Conservation (phyloP, 176 grass and related monocot species). For the Typha latifolia region DNA sequence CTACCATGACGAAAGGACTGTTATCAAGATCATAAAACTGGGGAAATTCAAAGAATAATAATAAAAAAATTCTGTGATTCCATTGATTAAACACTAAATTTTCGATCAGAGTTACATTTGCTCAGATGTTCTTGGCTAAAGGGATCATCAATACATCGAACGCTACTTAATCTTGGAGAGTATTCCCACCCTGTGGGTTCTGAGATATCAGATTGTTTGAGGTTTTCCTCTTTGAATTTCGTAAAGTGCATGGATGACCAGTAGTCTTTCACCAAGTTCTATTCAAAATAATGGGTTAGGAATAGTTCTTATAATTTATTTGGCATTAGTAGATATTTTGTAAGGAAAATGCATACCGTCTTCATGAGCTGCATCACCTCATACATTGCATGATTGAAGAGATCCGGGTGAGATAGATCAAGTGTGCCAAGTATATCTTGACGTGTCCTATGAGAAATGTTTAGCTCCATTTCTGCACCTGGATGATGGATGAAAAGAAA, state of each 20-base stretch:
- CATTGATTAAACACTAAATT: too few relatives aligned
- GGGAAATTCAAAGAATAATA: too few relatives aligned
- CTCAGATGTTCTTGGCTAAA: slow-evolving; percentile 6
- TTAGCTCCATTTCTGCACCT: slow-evolving; percentile 5
- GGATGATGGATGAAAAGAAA: neutral
- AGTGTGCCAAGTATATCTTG: neutral
- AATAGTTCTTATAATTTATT: too few relatives aligned
- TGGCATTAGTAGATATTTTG: neutral
- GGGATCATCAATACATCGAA: neutral
- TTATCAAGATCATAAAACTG: too few relatives aligned
- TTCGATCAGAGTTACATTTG: neutral
- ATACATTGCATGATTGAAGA: neutral
- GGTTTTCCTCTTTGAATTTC: slow-evolving; percentile 7
- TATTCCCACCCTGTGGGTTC: neutral
- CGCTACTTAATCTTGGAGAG: neutral
- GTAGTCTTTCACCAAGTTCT: slow-evolving; percentile 3
- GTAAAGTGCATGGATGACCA: slow-evolving; percentile 1
- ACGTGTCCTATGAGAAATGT: neutral
- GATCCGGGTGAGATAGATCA: neutral
- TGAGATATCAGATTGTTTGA: neutral
- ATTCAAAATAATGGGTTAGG: neutral
- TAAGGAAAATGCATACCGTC: neutral
- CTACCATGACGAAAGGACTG: too few relatives aligned
- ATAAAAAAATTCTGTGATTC: too few relatives aligned
- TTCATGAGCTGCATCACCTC: slow-evolving; percentile 7